Conservation (phyloP, 495 filamentous ascomycete species). For the Penicillium mononematosum region DNA sequence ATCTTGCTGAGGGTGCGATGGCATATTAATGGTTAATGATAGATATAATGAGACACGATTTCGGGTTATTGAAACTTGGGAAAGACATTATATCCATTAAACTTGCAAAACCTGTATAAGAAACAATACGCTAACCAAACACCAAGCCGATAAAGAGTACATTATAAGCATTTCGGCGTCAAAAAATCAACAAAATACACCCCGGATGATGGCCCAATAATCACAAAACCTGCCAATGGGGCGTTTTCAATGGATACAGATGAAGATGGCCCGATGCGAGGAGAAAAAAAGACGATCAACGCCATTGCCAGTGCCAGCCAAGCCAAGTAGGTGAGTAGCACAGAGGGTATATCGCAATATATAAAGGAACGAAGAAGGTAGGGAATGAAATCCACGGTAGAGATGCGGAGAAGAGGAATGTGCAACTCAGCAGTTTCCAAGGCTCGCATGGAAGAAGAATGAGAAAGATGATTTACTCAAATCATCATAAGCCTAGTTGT, state of each 20-base stretch:
- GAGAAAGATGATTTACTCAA: constrained; percentile 38
- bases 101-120: constrained; percentile 3
- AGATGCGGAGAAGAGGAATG: constrained; percentile 4
- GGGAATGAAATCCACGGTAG: neutral
- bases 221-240: constrained; percentile 3
- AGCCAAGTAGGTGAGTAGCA: constrained; percentile 19
- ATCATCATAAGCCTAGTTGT: constrained; percentile 89
- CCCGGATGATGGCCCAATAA: constrained; percentile 7
- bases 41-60: constrained; percentile 10
- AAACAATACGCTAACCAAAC: constrained; percentile 11
- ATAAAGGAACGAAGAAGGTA: constrained; percentile 20
- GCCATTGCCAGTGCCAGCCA: constrained; percentile 11
- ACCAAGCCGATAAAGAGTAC: constrained; percentile 16
- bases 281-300: constrained; percentile 18
- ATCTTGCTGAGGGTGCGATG: neutral
- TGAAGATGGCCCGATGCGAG: constrained; percentile 12
- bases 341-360: constrained; percentile 28
- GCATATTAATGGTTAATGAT: constrained; percentile 4
- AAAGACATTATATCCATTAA: neutral
- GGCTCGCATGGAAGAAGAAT: neutral
- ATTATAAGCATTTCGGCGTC: constrained; percentile 23
- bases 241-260: constrained; percentile 2
- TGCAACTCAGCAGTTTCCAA: constrained; percentile 1
- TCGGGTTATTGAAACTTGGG: neutral
- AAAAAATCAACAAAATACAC: constrained; percentile 17